Evolutionary conservation across 2,329 filamentous ascomycete genomes (phyloP).

Genomic region (Pseudopithomyces chartarum): DNA sequence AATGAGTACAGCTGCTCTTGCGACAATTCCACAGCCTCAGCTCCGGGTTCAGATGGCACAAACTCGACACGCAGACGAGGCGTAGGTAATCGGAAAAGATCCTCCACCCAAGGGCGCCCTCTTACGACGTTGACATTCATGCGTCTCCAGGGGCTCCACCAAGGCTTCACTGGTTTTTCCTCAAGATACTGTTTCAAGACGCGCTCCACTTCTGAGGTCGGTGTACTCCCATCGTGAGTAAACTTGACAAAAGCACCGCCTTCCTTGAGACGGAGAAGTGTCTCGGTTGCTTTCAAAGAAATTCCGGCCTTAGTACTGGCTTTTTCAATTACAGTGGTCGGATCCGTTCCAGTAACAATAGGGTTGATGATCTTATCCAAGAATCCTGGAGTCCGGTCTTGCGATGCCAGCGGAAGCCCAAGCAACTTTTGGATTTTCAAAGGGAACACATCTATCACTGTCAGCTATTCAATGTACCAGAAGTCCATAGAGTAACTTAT

Average conservation of each 20-base stretch:
- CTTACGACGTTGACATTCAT: constrained; percentile 76
- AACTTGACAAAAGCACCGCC: constrained; percentile 95
- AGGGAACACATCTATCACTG: constrained; percentile 75
- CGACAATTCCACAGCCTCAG: constrained; percentile 74
- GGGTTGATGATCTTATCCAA: constrained; percentile 59
- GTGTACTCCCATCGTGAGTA: constrained; percentile 56
- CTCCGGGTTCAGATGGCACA: constrained; percentile 72
- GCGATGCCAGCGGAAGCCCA: constrained; percentile 55
- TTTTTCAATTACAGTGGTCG: constrained; percentile 57
- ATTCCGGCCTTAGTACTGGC: constrained; percentile 65
- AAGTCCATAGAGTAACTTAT: background rate
- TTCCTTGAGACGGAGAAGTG: constrained; percentile 84
- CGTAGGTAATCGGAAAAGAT: constrained; percentile 82
- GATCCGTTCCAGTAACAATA: constrained; percentile 60
- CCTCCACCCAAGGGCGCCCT: constrained; percentile 92
- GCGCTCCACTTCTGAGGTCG: constrained; percentile 62
- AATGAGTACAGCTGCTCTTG: constrained; percentile 87
- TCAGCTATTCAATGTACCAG: constrained; percentile 6
- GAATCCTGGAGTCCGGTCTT: constrained; percentile 53
- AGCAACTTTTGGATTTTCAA: constrained; percentile 71
- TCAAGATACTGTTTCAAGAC: constrained; percentile 67
- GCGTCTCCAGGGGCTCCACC: constrained; percentile 84
- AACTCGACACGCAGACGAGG: constrained; percentile 82
- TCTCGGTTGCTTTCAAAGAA: constrained; percentile 74
- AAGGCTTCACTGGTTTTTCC: constrained; percentile 77